phyloP scores from a whole-genome alignment of 352 stramenopile genomes.

The Pythium insidiosum region DNA sequence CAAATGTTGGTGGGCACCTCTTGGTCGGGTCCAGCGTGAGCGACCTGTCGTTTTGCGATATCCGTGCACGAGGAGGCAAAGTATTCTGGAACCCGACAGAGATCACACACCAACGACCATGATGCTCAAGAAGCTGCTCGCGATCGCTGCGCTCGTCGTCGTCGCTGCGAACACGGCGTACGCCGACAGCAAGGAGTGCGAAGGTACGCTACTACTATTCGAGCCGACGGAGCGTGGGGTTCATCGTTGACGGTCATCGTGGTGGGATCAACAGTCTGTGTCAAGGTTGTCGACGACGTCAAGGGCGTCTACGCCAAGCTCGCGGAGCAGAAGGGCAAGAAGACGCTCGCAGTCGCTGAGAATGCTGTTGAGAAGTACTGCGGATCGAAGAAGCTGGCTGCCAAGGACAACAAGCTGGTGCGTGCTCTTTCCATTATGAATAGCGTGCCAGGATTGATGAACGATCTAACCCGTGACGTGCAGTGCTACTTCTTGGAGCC shows the following conservation, averaged over 20 bases:
- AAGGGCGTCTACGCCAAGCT: constrained; percentile 62
- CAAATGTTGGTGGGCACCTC: no score
- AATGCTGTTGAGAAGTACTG: constrained; percentile 85
- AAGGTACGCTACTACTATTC: constrained; percentile 72
- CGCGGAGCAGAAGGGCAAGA: constrained; percentile 66
- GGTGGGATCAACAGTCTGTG: constrained; percentile 59
- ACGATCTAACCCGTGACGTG: neutral
- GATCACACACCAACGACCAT: no score
- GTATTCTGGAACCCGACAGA: constrained; percentile 30
- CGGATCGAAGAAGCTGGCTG: constrained; percentile 61
- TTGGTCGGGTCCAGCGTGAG: no score
- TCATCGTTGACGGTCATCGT: no score
- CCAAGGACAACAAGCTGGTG: constrained; percentile 91
- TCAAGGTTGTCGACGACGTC: constrained; percentile 88
- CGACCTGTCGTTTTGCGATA: neutral
- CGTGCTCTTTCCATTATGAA: constrained; percentile 8
- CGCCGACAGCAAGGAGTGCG: constrained; percentile 81
- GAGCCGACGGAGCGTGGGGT: no score
- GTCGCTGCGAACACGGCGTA: constrained; percentile 22
- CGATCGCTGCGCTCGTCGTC: constrained; percentile 58
- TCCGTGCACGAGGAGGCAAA: neutral
- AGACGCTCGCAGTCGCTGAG: constrained; percentile 70
- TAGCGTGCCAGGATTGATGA: neutral
- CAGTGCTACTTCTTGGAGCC: constrained; percentile 93
- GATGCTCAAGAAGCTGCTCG: constrained; percentile 56